Base-by-base conservation (phyloP, 2,329 filamentous ascomycete genomes). In the Apiospora phragmitis region DNA sequence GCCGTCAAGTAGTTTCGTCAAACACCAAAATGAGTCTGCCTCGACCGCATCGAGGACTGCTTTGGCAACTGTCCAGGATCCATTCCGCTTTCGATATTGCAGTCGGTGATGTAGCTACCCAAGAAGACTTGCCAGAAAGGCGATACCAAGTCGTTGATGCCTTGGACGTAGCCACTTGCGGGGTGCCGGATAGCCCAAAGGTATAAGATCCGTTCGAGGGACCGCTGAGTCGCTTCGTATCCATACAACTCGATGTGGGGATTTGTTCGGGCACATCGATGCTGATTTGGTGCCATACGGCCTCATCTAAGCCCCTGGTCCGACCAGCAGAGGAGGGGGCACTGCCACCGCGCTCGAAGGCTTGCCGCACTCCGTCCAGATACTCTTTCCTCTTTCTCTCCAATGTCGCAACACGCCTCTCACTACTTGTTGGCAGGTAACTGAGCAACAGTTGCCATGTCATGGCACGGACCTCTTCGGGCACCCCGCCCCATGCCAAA, bases 251-350 rank as follows among this genome's bases (percentile, higher is more conserved):
- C 93, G 69, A 99, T 92, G 81, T 98, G 96, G 14, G 96, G 96
- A 79, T 97, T 98, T 4, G 96, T 99, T 68, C 96, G 90, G 96
- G 96, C 29, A 98, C 94, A 79, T 99, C 96, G 78, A 99, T 99
- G 81, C 94, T 98, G 82, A 99, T 98, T 79, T 99, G 96, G 83
- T 99, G 96, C 96, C 96, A 99, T 71, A 99, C 91, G n/a, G 94
- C 93, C 84, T 99, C 96, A 76, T 99, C 97, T 24, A 99, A 84
- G 2, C 95, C 95, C 72, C 89, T 83, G 9, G 85, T 80, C 73
- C 87, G 86, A 18, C 87, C 85, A 4, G 82, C 74, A 0, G 85
- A 74, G 18, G 80, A 73, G 42, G 80, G 76, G 72, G 77, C 81
- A 12, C 76, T 80, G 69, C 93, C 89, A 2, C 91, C 90, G 73